phyloP scores from a whole-genome alignment of 306 rosid species.

The Potentilla sterilis region DNA sequence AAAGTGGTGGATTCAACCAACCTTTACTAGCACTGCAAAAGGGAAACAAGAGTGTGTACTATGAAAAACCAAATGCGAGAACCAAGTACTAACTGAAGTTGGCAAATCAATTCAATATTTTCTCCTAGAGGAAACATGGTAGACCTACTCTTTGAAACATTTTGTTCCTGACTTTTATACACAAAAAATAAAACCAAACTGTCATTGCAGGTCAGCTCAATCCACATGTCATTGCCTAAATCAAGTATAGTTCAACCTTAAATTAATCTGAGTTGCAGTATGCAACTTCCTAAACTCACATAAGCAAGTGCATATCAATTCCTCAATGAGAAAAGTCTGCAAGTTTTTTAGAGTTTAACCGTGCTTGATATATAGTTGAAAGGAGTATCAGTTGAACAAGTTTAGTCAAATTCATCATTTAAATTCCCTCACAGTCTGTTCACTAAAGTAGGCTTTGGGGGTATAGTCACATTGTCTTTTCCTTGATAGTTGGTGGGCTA shows the following conservation, averaged over 20 bases:
- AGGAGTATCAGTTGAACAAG: neutral
- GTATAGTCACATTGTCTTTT: neutral
- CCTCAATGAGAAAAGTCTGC: neutral
- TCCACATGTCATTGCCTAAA: neutral
- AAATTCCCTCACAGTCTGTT: neutral
- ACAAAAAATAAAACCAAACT: slow-evolving; percentile 12
- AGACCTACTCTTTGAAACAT: neutral
- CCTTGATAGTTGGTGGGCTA: neutral
- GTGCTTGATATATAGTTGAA: neutral
- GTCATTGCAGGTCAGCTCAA: slow-evolving; percentile 4
- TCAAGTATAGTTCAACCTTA: neutral
- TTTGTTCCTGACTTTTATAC: neutral
- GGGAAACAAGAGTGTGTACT: slow-evolving; percentile 16
- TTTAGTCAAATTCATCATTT: neutral
- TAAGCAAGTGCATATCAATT: neutral
- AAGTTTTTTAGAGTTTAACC: neutral
- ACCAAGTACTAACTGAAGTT: neutral
- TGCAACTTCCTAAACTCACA: neutral
- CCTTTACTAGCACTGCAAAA: slow-evolving; percentile 58
- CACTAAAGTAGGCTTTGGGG: neutral
- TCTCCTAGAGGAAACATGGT: neutral
- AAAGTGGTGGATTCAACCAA: slow-evolving; percentile 91
- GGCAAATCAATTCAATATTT: slow-evolving; percentile 8
- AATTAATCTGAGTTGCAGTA: slow-evolving; percentile 5
- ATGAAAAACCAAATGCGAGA: slow-evolving; percentile 3